phyloP scores from a whole-genome alignment of 164 flowering plant species.

The grape (Vitis vinifera) region DNA sequence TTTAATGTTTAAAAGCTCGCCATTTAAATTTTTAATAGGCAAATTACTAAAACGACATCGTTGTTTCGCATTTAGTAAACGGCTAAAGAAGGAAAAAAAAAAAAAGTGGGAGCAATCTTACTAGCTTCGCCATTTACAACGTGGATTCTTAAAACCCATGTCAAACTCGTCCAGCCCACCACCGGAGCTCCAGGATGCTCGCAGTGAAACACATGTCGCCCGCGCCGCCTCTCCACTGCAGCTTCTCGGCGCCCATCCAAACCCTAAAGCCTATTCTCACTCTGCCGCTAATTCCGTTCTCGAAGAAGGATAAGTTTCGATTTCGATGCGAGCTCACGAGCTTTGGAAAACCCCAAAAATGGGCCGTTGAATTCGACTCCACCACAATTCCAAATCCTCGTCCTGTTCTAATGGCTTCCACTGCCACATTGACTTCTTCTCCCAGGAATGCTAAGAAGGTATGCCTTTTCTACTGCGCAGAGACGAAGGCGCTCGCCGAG shows the following conservation, averaged over 20 bases:
- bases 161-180: no score
- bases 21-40: no score
- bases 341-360: slow-evolving; percentile 16
- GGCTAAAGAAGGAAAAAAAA: no score
- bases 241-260: not conserved
- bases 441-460: slow-evolving; percentile 52
- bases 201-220: no score
- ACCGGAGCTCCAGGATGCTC: no score
- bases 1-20: no score
- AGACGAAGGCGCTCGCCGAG: slow-evolving; percentile 73
- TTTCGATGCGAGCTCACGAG: slow-evolving; percentile 25
- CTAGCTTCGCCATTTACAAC: no score
- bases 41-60: no score
- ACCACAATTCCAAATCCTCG: slow-evolving; percentile 23
- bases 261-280: not conserved
- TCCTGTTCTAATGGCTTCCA: slow-evolving; percentile 26
- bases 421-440: slow-evolving; percentile 20
- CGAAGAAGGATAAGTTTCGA: not conserved
- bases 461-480: slow-evolving; percentile 78
- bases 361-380: slow-evolving; percentile 28
- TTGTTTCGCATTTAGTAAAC: no score
- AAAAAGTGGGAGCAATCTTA: no score
- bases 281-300: not conserved
- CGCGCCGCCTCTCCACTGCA: not conserved
- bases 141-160: no score